Evolutionary conservation across 176 grass and related monocot genomes (phyloP).

Genomic region (Carex kokanica): DNA sequence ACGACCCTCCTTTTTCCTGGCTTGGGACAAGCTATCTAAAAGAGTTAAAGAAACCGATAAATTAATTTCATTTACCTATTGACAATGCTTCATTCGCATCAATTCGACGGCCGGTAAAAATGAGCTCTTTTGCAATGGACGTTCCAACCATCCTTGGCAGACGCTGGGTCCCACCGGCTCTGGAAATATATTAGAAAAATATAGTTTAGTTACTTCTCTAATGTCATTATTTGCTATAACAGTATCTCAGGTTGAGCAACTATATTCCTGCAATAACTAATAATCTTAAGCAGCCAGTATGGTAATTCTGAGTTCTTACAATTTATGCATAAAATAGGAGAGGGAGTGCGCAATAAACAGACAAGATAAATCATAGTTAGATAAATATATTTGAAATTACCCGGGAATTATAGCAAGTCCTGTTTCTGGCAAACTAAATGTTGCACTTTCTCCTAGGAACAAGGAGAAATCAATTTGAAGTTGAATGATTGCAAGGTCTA

Average conservation of each 20-base stretch:
- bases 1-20: too few relatives aligned
- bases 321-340: neutral
- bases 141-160: conserved; percentile 88
- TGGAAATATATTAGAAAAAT: conserved; percentile 33
- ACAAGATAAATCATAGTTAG: neutral
- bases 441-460: conserved; percentile 54
- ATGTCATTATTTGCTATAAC: conserved; percentile 21
- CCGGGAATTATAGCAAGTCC: conserved; percentile 96
- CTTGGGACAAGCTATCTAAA: neutral
- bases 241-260: neutral
- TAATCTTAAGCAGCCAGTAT: neutral
- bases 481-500: neutral
- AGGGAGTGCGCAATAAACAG: neutral
- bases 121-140: conserved; percentile 79
- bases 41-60: neutral
- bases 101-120: conserved; percentile 80
- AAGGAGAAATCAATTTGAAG: conserved; percentile 9
- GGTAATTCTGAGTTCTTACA: neutral
- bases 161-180: conserved; percentile 82
- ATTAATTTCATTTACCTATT: conserved; percentile 36
- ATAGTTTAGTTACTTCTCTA: conserved; percentile 26
- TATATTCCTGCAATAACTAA: neutral
- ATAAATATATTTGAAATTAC: conserved; percentile 31
- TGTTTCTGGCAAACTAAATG: conserved; percentile 87
- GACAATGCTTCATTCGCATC: conserved; percentile 66